Base-by-base conservation (phyloP, 2,329 filamentous ascomycete species). In the Coniochaeta pulveracea region DNA sequence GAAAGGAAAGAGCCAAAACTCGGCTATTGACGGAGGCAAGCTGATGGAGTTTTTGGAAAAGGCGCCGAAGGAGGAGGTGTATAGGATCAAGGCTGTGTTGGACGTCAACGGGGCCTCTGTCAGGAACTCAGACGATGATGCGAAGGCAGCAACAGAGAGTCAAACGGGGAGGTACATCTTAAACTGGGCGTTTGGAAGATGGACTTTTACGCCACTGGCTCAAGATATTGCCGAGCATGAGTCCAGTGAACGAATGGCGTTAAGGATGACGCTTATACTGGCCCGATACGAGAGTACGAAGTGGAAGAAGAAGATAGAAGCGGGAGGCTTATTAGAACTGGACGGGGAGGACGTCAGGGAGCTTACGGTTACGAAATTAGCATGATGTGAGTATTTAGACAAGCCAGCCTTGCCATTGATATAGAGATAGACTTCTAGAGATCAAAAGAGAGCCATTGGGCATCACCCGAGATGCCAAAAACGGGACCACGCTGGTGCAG, bases 161-260 rank as follows among this genome's bases (percentile, higher is more conserved):
- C 39, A 46, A 17, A 35, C 48, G 7, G 52, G 49, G 3, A 67
- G 83, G 35, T 95, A 91, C 51, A 94, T 98, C 27, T 69, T 98
- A 38, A 98, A 98, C 55, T 98, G 91, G 91, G 91, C 91, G 0
- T 98, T 98, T 58, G 86, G 86, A 1, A 72, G 91, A 19, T 98
- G 91, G 89, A 93, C 77, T 0, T 94, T 89, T 50, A 93, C 86
- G 2, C 66, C 72, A 4, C 49, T 69, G 4, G 49, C 53, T 0
- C 51, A 52, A 6, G 48, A 50, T 2, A 49, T 51, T 2, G 50
- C 48, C 8, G 69, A 78, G 52, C 69, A 76, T 49, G 53, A 64
- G 42, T 66, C 73, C 22, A 70, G 70, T 47, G 57, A 63, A 22
- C 61, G 79, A 29, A 55, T 65, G 2, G 57, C 66, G 11, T 54